Percentiles rank a stretch among this genome's conserved stretches.
These are phyloP conservation scores for Fomitopsis schrenkii DNA, from an alignment of 1,284 basidiomycete species.

Conservation along the genomic window DNA sequence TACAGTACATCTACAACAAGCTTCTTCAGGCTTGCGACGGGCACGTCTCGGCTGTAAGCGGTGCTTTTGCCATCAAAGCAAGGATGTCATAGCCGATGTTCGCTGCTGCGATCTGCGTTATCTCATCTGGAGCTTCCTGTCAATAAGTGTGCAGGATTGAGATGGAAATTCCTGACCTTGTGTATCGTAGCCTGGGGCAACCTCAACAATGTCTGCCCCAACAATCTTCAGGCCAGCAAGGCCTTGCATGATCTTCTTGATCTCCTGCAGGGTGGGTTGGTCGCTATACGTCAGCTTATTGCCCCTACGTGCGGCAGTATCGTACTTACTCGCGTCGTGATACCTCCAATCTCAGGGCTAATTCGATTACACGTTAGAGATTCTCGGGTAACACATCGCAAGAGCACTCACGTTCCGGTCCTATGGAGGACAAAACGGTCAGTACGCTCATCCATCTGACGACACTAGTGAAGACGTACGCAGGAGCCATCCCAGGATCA, in stretches of 20 bases:
- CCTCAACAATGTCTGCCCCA: conserved; percentile 37
- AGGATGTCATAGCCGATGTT: conserved; percentile 31
- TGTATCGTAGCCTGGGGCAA: conserved; percentile 29
- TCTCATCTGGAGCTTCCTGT: conserved; percentile 23
- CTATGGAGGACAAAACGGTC: conserved; percentile 9
- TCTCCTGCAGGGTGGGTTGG: conserved; percentile 22
- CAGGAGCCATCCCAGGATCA: conserved; percentile 36
- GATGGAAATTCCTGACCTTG: conserved; percentile 17
- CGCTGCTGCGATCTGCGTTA: conserved; percentile 31
- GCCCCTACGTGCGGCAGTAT: not conserved
- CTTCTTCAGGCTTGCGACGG: not conserved
- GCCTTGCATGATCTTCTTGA: conserved; percentile 36
- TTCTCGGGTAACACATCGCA: not conserved
- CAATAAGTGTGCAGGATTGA: not conserved
- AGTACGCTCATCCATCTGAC: not conserved
- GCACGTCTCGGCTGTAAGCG: conserved; percentile 14
- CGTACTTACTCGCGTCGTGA: conserved; percentile 27
- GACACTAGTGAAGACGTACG: conserved; percentile 20
- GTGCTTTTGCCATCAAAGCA: conserved; percentile 29
- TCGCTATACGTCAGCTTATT: not conserved
- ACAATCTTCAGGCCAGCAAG: conserved; percentile 35
- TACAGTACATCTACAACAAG: too few relatives aligned
- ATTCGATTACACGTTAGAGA: not conserved
- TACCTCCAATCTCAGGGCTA: conserved; percentile 34
- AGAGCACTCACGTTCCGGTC: conserved; percentile 33